phyloP scores from a whole-genome alignment of 176 grass and related monocot genomes.

The Hordeum marinum region DNA sequence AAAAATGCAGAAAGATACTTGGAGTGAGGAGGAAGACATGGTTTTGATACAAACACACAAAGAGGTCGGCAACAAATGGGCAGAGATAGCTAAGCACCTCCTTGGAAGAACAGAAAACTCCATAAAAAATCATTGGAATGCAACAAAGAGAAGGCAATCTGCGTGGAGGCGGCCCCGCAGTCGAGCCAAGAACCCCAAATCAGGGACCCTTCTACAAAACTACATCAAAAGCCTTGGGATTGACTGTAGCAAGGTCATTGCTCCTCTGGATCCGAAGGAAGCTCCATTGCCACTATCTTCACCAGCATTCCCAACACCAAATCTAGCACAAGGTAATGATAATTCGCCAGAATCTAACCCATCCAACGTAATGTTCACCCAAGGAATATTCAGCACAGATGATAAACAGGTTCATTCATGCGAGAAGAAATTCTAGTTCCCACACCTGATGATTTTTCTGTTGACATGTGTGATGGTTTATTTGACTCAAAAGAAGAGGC shows the following conservation, averaged over 20 bases:
- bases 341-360: background rate
- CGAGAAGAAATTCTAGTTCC: constrained; percentile 31
- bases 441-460: constrained; percentile 28
- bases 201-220: too few relatives aligned
- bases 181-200: too few relatives aligned
- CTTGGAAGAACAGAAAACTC: constrained; percentile 90
- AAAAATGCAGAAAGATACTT: constrained; percentile 78
- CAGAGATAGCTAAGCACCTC: constrained; percentile 79
- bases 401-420: background rate
- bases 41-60: constrained; percentile 83
- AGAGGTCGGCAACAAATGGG: constrained; percentile 94
- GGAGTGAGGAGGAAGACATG: constrained; percentile 88
- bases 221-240: too few relatives aligned
- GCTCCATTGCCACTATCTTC: too few relatives aligned
- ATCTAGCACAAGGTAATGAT: too few relatives aligned
- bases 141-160: constrained; percentile 76
- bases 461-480: constrained; percentile 33
- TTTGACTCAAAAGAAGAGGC: constrained; percentile 25
- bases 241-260: too few relatives aligned
- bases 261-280: too few relatives aligned
- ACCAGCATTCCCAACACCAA: too few relatives aligned
- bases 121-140: constrained; percentile 98
- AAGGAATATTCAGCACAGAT: background rate
- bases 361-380: too few relatives aligned
- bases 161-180: constrained; percentile 29